A percentile compares a stretch with the other conserved stretches of the same genome.
Evolutionary conservation across 805 yeast species (phyloP).

Genomic region (Myxozyma lipomycoides): DNA sequence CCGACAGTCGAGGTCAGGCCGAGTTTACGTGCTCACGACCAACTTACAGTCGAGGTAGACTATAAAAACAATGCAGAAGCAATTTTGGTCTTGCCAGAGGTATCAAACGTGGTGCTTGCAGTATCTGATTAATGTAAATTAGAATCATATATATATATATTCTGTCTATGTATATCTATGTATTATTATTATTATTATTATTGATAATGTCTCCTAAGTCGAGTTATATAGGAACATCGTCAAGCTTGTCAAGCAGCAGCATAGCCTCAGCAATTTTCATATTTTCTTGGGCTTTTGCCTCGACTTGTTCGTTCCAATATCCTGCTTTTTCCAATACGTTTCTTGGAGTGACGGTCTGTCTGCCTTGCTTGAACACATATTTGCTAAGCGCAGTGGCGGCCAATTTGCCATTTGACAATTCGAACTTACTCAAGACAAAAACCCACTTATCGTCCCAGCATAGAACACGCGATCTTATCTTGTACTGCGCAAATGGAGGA

Average conservation of each 20-base stretch:
- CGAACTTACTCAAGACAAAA: conserved; percentile 63
- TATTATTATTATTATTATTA: neutral
- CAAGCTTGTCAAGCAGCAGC: conserved; percentile 29
- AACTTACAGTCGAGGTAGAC: conserved; percentile 53
- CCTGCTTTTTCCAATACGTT: conserved; percentile 48
- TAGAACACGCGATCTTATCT: conserved; percentile 54
- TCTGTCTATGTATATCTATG: neutral
- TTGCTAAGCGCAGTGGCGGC: conserved; percentile 67
- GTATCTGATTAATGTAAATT: neutral
- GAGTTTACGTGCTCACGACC: conserved; percentile 34
- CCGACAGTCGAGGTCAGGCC: conserved; percentile 56
- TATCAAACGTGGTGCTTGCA: conserved; percentile 16
- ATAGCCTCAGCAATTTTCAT: conserved; percentile 30
- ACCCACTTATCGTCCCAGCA: conserved; percentile 91
- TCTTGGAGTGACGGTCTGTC: conserved; percentile 67
- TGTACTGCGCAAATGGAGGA: conserved; percentile 57
- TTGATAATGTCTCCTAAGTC: neutral
- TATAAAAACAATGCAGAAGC: conserved; percentile 66
- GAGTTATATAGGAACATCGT: conserved; percentile 10
- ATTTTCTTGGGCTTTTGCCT: conserved; percentile 32
- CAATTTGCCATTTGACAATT: conserved; percentile 39
- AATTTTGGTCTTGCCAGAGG: conserved; percentile 65
- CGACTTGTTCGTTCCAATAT: conserved; percentile 51
- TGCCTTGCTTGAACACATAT: conserved; percentile 74
- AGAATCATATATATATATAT: neutral